Conservation (phyloP, 345 rosid genomes). For the Mangifera indica region DNA sequence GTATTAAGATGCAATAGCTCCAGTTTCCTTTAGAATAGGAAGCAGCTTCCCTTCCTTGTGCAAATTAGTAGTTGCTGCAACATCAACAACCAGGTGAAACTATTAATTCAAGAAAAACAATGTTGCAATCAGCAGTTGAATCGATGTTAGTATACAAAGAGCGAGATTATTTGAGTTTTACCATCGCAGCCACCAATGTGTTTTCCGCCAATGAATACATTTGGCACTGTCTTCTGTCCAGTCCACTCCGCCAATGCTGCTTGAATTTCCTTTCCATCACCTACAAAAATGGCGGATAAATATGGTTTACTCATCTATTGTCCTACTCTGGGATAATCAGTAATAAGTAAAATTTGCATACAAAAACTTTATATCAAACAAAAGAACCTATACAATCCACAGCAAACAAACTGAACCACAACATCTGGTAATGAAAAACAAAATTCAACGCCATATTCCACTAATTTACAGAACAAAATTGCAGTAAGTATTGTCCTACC, state of each 20-base stretch:
- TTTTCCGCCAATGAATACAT: conserved; percentile 71
- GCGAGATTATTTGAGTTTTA: conserved; percentile 22
- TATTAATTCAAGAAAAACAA: background rate
- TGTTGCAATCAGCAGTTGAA: too few relatives aligned
- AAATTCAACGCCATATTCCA: too few relatives aligned
- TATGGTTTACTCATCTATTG: background rate
- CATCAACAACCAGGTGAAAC: background rate
- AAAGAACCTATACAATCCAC: too few relatives aligned
- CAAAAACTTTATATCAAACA: too few relatives aligned
- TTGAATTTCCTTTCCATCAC: conserved; percentile 63
- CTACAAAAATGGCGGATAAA: conserved; percentile 26
- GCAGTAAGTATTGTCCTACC: background rate
- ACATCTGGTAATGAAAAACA: too few relatives aligned
- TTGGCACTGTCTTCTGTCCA: conserved; percentile 69
- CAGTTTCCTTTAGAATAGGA: conserved; percentile 73
- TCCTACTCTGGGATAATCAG: background rate
- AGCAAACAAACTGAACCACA: too few relatives aligned
- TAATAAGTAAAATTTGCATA: too few relatives aligned
- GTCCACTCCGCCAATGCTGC: conserved; percentile 66
- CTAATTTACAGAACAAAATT: too few relatives aligned
- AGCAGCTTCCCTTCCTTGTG: conserved; percentile 60
- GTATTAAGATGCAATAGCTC: conserved; percentile 47
- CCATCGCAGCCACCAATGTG: conserved; percentile 89
- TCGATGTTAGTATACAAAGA: too few relatives aligned
- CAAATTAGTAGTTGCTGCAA: conserved; percentile 53